Percentiles rank a stretch among this genome's conserved stretches.
phyloP scores from a whole-genome alignment of 2,329 filamentous ascomycete species.

The Lasiodiplodia sp. region DNA sequence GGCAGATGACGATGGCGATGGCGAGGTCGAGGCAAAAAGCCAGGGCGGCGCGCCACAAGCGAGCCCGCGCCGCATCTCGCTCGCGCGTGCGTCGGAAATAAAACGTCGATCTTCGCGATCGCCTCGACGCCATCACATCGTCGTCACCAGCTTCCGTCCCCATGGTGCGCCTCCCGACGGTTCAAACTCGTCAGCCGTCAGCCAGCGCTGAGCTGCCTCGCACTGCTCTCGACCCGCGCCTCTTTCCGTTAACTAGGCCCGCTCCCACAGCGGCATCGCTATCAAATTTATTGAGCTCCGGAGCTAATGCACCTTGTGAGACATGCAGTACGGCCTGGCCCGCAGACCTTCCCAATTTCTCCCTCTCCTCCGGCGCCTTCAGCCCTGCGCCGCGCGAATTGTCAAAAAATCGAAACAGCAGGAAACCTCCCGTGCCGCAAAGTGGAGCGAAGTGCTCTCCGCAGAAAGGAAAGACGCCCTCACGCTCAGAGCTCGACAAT shows the following conservation, averaged over 20 bases:
- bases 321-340: conserved; percentile 8
- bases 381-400: conserved; percentile 2
- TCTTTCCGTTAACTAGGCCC: neutral
- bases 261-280: neutral
- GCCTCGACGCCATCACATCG: neutral
- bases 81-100: neutral
- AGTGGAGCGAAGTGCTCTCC: neutral
- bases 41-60: neutral
- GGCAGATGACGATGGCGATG: neutral
- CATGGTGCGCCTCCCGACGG: neutral
- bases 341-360: conserved; percentile 1
- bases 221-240: neutral
- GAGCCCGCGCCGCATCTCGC: neutral
- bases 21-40: neutral
- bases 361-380: neutral
- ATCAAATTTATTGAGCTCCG: neutral
- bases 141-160: neutral
- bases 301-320: neutral
- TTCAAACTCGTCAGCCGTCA: neutral
- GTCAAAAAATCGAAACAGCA: neutral
- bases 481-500: conserved; percentile 13
- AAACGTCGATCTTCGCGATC: neutral
- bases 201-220: too few relatives aligned
- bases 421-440: neutral
- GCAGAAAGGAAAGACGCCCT: neutral